Conservation (phyloP, 1,284 basidiomycete species). For the Tylopilus orsonianus region DNA sequence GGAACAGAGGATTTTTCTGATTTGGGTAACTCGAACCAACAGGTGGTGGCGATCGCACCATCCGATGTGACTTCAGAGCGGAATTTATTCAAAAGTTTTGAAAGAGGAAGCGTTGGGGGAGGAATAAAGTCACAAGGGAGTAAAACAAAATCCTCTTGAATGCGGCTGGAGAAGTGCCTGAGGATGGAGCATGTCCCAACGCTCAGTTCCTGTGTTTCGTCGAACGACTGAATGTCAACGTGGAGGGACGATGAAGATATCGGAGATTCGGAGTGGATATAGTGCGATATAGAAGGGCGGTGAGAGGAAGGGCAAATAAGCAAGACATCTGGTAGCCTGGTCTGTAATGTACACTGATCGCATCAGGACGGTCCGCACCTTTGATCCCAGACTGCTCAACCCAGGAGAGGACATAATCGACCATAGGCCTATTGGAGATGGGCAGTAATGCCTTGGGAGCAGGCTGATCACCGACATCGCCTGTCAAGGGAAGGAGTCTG, state of each 20-base stretch:
- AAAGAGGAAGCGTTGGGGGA: constrained; percentile 69
- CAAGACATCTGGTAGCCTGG: constrained; percentile 64
- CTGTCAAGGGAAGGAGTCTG: constrained; percentile 72
- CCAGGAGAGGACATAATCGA: constrained; percentile 85
- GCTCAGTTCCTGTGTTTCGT: constrained; percentile 63
- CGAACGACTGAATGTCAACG: constrained; percentile 74
- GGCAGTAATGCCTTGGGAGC: constrained; percentile 85
- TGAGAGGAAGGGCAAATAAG: constrained; percentile 80
- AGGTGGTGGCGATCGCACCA: constrained; percentile 71
- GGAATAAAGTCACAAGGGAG: constrained; percentile 90
- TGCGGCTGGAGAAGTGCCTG: constrained; percentile 65
- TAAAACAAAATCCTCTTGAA: constrained; percentile 84
- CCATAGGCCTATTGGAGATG: constrained; percentile 83
- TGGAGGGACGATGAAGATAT: constrained; percentile 57
- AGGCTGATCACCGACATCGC: constrained; percentile 70
- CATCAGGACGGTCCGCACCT: constrained; percentile 48
- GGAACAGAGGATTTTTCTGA: constrained; percentile 55
- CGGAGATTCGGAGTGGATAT: constrained; percentile 69
- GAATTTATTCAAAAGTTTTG: constrained; percentile 78
- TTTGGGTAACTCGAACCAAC: constrained; percentile 66
- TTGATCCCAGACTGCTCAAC: constrained; percentile 83
- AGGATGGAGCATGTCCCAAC: constrained; percentile 72
- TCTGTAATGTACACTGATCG: constrained; percentile 9
- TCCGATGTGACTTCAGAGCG: constrained; percentile 65
- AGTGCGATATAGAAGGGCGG: constrained; percentile 73